Percentiles rank a stretch among this genome's conserved stretches.
Conservation (phyloP, 768 basidiomycete genomes). For the Leccinum variicolor region DNA sequence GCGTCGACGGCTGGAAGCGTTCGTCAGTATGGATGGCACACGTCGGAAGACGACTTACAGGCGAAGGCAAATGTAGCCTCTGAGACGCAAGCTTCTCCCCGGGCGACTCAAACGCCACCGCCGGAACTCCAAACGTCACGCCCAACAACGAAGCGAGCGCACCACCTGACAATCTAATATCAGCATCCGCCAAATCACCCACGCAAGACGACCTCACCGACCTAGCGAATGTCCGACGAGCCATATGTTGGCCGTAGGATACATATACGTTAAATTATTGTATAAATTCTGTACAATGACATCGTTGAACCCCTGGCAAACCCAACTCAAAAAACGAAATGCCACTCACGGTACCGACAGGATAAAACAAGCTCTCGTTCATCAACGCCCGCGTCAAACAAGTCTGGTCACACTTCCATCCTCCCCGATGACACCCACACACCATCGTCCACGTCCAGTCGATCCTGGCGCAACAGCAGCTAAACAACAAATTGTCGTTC, state of each 20-base stretch:
- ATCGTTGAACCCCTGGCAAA: background rate
- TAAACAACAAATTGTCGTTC: slow-evolving; percentile 91
- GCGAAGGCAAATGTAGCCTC: slow-evolving; percentile 82
- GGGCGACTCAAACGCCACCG: slow-evolving; percentile 85
- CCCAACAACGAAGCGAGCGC: slow-evolving; percentile 82
- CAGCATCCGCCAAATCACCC: slow-evolving; percentile 6
- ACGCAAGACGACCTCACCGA: slow-evolving; percentile 34
- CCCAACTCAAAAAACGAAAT: background rate
- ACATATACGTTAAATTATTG: slow-evolving; percentile 91
- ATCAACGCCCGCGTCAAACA: slow-evolving; percentile 76
- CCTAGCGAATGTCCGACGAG: slow-evolving; percentile 71
- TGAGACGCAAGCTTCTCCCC: slow-evolving; percentile 79
- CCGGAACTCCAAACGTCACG: slow-evolving; percentile 84
- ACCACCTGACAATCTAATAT: slow-evolving; percentile 38
- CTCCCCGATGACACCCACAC: slow-evolving; percentile 81
- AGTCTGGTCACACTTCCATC: slow-evolving; percentile 75
- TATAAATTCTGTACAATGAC: slow-evolving; percentile 70
- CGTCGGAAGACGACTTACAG: slow-evolving; percentile 46
- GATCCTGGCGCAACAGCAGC: slow-evolving; percentile 90
- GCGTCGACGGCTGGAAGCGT: slow-evolving; percentile 55
- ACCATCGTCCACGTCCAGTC: slow-evolving; percentile 95
- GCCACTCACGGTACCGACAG: slow-evolving; percentile 74
- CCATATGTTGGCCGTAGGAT: slow-evolving; percentile 90
- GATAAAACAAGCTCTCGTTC: slow-evolving; percentile 84
- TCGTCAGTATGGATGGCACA: background rate